Conservation (phyloP, 2,329 filamentous ascomycete species). For the Ceratocystis albifundus region DNA sequence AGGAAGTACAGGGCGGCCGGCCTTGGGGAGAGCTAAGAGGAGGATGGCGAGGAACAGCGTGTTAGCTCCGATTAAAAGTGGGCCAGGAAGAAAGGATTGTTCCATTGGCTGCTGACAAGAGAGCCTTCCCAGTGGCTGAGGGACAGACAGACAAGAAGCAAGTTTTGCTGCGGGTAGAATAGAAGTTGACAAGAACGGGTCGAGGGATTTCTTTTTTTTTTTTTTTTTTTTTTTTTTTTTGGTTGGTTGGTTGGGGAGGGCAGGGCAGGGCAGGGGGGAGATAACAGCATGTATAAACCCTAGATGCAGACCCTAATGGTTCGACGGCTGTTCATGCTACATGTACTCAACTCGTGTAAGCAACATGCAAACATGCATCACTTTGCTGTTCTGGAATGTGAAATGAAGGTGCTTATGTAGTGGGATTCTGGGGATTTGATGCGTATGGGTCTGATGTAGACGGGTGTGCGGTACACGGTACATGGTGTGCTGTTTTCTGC, state of each 20-base stretch:
- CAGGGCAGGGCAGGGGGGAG: background rate
- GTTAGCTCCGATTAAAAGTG: too few relatives aligned
- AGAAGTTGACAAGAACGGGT: too few relatives aligned
- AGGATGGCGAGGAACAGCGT: too few relatives aligned
- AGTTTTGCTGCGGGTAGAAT: too few relatives aligned
- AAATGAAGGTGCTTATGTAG: background rate
- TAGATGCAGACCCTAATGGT: background rate
- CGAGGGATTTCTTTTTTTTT: too few relatives aligned
- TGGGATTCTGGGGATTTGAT: background rate
- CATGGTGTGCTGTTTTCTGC: background rate
- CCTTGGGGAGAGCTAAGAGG: too few relatives aligned
- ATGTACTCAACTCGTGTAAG: background rate
- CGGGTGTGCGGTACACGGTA: background rate
- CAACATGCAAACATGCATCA: constrained; percentile 2
- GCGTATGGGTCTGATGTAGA: background rate
- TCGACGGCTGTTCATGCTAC: background rate
- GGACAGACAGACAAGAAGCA: too few relatives aligned
- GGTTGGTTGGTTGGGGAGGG: background rate
- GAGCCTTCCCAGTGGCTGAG: too few relatives aligned
- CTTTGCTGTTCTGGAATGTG: background rate
- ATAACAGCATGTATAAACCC: background rate
- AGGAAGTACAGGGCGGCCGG: too few relatives aligned
- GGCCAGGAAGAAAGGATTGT: too few relatives aligned
- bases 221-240: too few relatives aligned
- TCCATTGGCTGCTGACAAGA: too few relatives aligned